These are phyloP conservation scores for Lineolata rhizophorae DNA, from an alignment of 495 filamentous ascomycete species.

Conservation along the genomic window DNA sequence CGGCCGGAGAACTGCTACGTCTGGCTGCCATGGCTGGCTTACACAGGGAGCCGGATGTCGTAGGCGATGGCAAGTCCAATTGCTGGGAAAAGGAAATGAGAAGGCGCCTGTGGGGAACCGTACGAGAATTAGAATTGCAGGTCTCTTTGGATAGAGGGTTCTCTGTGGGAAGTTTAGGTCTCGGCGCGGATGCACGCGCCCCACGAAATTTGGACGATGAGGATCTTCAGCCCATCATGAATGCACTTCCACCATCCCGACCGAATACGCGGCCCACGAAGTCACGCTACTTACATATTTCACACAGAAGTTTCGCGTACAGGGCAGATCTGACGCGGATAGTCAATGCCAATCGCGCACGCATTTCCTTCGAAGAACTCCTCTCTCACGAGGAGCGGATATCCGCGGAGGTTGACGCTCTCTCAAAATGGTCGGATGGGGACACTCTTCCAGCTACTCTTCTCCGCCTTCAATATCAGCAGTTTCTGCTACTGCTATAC, in stretches of 20 bases:
- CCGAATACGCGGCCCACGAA: not conserved
- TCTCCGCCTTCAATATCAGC: no score
- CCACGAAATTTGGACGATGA: not conserved
- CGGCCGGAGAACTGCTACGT: no score
- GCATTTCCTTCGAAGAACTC: not conserved
- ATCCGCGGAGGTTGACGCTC: no score
- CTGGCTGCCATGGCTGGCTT: no score
- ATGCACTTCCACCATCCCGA: not conserved
- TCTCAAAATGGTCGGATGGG: no score
- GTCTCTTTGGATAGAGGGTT: not conserved
- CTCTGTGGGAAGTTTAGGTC: not conserved
- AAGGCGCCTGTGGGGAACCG: not conserved
- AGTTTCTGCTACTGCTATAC: no score
- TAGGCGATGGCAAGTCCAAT: no score
- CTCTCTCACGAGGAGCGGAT: slow-evolving; percentile 1
- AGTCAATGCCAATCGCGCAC: not conserved
- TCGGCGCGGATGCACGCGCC: no score
- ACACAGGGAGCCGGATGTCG: no score
- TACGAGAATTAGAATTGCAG: not conserved
- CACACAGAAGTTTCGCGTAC: not conserved
- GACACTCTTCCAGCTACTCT: no score
- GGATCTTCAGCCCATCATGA: not conserved
- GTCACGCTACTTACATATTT: not conserved
- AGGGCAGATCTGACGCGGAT: not conserved
- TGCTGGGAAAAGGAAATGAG: not conserved